Evolutionary conservation across 257 asterid species (phyloP), one percentile per base, ranked within the genome.

Genomic region (Solanum bulbocastanum): DNA sequence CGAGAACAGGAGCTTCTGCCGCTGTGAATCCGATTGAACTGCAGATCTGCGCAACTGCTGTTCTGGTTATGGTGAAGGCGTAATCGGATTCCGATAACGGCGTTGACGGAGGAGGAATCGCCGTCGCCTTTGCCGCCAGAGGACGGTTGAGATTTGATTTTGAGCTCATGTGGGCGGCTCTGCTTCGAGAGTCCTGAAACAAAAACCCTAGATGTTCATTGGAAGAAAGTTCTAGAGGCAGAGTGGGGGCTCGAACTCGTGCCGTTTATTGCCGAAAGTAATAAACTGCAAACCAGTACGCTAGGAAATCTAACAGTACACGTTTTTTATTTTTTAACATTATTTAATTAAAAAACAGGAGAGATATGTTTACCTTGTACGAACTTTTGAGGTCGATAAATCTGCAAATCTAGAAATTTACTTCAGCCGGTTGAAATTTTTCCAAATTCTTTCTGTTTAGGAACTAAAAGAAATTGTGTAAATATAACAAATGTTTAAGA

Each of bases 31-130:
- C 98, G 62, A 83, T 88, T 9, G 95, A 89, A 76, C 66, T 91
- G 88, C 94, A 94, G 86, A 93, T 93, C 89, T 94, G 97, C 46
- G 94, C 90, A 36, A 91, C 93, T 76, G 95, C 95, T 12, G 90
- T 89, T 72, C 91, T 90, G 10, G 90, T 87, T 39, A 93, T 2
- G 84, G 88, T 23, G 32, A 87, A 83, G 10, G 93, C 89, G 83
- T 87, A 91, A 7, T 88, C 90, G 4, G 91, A 84, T 72, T 44
- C 66, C 56, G 91, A 84, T 58, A 56, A 73, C 1, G 86, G 56
- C 22, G 33, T 60, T 13, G 84, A 46, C 49, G 72, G 84, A 49
- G n/a, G 88, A 46, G 73, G n/a, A 36, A 23, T 35, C 58, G 8
- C 73, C 36, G 2, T 32, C 69, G 46, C 49, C 30, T 5, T 52